Evolutionary conservation across 2,329 filamentous ascomycete genomes (phyloP).

Genomic region (Dactylellina sp.): DNA sequence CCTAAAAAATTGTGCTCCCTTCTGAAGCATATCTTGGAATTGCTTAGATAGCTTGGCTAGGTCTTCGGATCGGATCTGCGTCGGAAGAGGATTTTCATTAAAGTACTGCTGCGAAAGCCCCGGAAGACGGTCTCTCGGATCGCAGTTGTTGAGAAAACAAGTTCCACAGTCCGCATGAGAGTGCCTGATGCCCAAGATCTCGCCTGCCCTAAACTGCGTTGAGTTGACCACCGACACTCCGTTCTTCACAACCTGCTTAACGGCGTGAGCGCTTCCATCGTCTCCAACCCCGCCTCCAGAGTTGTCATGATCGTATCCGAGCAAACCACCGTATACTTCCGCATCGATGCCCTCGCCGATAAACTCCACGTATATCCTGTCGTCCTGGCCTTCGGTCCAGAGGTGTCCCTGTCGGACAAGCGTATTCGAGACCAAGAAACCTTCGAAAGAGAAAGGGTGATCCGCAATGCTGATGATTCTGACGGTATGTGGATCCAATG

Average conservation of each 20-base stretch:
- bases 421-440: conserved; percentile 57
- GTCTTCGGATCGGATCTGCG: conserved; percentile 37
- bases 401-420: conserved; percentile 57
- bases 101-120: conserved; percentile 58
- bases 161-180: conserved; percentile 58
- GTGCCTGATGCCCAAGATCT: conserved; percentile 58
- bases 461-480: conserved; percentile 58
- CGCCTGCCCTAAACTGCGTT: conserved; percentile 58
- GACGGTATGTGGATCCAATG: conserved; percentile 58
- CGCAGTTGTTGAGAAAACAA: conserved; percentile 35
- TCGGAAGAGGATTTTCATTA: conserved; percentile 57
- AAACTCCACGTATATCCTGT: conserved; percentile 58
- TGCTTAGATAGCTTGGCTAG: conserved; percentile 52
- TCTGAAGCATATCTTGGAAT: conserved; percentile 43
- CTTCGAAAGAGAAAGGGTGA: conserved; percentile 60
- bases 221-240: conserved; percentile 54
- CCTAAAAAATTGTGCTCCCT: conserved; percentile 45
- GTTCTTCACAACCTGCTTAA: conserved; percentile 45
- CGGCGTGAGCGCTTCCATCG: conserved; percentile 40
- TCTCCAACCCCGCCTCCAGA: conserved; percentile 37
- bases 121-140: conserved; percentile 33
- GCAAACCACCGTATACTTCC: conserved; percentile 55
- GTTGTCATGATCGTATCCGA: conserved; percentile 51
- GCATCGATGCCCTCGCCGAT: conserved; percentile 58
- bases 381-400: conserved; percentile 58